Percentiles rank a stretch among this genome's conserved stretches.
Conservation (phyloP, 139 green algal genomes). For the Volvox reticuliferus region DNA sequence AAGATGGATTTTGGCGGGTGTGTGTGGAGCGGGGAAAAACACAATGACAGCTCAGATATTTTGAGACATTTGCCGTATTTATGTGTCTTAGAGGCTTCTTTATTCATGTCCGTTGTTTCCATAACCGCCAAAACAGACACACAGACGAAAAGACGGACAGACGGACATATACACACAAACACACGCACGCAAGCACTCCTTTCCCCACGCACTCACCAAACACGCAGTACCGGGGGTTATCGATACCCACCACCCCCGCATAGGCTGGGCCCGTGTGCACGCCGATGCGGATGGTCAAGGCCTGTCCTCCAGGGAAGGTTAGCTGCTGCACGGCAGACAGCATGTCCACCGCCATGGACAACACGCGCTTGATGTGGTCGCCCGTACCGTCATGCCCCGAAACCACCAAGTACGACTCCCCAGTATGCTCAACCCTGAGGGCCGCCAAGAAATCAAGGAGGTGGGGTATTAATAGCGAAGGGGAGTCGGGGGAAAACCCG, state of each 20-base stretch:
- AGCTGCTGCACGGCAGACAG: constrained; percentile 19
- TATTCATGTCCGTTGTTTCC: too few relatives aligned
- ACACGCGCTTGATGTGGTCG: constrained; percentile 46
- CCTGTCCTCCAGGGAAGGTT: constrained; percentile 9
- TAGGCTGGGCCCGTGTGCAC: constrained; percentile 58
- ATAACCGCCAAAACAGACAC: too few relatives aligned
- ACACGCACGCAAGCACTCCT: too few relatives aligned
- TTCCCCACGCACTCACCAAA: constrained; percentile 33
- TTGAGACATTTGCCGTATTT: too few relatives aligned
- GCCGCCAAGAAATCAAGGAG: background rate
- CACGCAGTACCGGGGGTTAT: constrained; percentile 56
- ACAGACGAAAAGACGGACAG: too few relatives aligned
- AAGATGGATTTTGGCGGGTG: too few relatives aligned
- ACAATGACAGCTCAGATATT: too few relatives aligned
- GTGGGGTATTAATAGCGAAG: background rate
- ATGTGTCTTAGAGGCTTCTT: too few relatives aligned
- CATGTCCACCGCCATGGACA: constrained; percentile 45
- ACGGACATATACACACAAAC: too few relatives aligned
- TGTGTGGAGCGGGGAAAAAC: too few relatives aligned
- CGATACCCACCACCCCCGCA: constrained; percentile 58
- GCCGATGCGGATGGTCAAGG: constrained; percentile 48
- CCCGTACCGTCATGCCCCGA: constrained; percentile 46
- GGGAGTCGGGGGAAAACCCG: background rate
- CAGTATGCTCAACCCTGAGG: constrained; percentile 61
- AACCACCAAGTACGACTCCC: constrained; percentile 66